Base-by-base conservation (phyloP, 352 stramenopile genomes). In the Globisporangium lucens region DNA sequence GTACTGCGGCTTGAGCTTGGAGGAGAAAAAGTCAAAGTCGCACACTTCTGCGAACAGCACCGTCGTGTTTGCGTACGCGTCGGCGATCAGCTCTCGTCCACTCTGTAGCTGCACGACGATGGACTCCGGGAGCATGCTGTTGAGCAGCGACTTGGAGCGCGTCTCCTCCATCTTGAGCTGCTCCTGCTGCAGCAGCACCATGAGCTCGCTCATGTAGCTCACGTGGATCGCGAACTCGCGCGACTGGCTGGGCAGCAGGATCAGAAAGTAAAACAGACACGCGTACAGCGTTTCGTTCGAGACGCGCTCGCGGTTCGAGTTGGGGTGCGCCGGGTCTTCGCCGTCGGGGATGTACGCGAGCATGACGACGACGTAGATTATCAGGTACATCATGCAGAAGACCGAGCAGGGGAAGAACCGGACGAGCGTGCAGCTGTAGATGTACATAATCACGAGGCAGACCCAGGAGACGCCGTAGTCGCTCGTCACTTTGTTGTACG, bases 1-100 rank as follows among this genome's bases (percentile, higher is more conserved):
- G 64, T 97, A 82, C 62, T 94, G 84, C 1, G 87, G 81, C 60
- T 90, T 79, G 29, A 96, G 74, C 36, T 89, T 84, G 47, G 75
- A 87, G 10, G 83, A 94, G 61, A 92, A 93, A n/a, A 79, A 80
- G 65, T 92, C 85, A 68, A 97, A 97, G 62, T 96, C 82, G 62
- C 85, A 92, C 2, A 95, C 82, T 58, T 94, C 85, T 9, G 82
- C 83, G 43, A 95, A 95, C 0, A 95, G 67, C 27, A 95, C 81
- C 0, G 89, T 96, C 20, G 83, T 81, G 49, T 87, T 61, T 3
- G 79, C 68, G 66, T 94, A 95, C 67, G 83, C 87, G 53, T 96
- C 87, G 8, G 86, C 87, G n/a, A 96, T 96, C 24, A 92, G 77
- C 35, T 93, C 84, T 2, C 83, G 81, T 6, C 89, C 86, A 51